Evolutionary conservation across 73 alveolate genomes (phyloP), one percentile per base, ranked within the genome.

Genomic region (Stentor coeruleus): DNA sequence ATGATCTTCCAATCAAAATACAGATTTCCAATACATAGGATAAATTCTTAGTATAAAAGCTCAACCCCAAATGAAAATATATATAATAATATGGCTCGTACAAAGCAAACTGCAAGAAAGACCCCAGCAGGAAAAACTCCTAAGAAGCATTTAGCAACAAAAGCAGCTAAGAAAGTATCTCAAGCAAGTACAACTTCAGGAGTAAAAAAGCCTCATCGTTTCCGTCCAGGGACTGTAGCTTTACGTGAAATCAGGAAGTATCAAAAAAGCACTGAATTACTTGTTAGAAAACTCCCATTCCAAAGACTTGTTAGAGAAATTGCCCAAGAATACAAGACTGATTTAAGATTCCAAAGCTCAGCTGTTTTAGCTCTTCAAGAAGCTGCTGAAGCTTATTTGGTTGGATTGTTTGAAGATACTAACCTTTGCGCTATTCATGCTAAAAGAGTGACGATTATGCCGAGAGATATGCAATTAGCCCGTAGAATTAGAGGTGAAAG

Each of bases 181-280:
- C n/a, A n/a, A n/a, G n/a, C n/a, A n/a, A n/a, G n/a, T n/a, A n/a
- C n/a, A n/a, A n/a, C n/a, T n/a, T n/a, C n/a, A n/a, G n/a, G n/a
- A n/a, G n/a, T n/a, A n/a, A n/a, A 87, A 87, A 93, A 91, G 72
- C 97, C 97, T 38, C 96, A 91, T 80, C 88, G 95, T 83, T 91
- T 74, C 81, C 85, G 97, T 82, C 96, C 97, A 38, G 98, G 98
- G 39, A 91, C 96, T 49, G 96, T 91, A 57, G 98, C 97, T 33
- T 81, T 91, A 39, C 85, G 95, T 83, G 98, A 93, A 86, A 93
- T 93, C 41, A 91, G 94, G 76, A 93, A 90, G 88, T 93, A 59
- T 82, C 89, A 93, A 84, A 91, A 93, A 84, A 77, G 92, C 60
- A 91, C 97, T 74, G 95, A 91, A 49, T 88, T 92, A 15, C 85